A percentile compares a stretch with the other conserved stretches of the same genome.
Conservation (phyloP, 148 eudicot species). For the Euryodendron excelsum region DNA sequence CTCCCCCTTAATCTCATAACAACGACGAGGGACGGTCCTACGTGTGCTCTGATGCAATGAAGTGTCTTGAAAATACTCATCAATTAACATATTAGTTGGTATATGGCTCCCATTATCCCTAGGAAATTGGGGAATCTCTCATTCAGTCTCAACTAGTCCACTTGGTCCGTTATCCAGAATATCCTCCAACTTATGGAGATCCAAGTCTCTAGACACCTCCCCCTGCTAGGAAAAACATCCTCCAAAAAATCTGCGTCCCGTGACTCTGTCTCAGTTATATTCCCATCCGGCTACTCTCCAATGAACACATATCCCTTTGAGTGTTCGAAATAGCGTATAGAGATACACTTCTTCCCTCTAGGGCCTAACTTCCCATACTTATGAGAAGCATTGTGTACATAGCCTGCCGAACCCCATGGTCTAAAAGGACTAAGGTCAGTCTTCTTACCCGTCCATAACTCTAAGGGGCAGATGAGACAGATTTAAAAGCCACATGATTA, state of each 20-base stretch:
- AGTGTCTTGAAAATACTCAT: background rate
- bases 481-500: too few species aligned
- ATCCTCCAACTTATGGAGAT: slow-evolving; percentile 5
- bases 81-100: background rate
- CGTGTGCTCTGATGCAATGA: background rate
- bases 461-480: background rate
- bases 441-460: background rate
- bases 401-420: too few species aligned
- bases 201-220: background rate
- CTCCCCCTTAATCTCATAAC: slow-evolving; percentile 5
- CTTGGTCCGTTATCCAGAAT: too few species aligned
- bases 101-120: background rate
- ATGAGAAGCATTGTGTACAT: too few species aligned
- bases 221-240: background rate
- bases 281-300: background rate
- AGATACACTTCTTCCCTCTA: too few species aligned
- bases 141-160: background rate
- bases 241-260: background rate
- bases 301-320: too few species aligned
- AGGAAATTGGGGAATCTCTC: background rate
- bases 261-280: background rate
- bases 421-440: too few species aligned
- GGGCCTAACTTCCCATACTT: too few species aligned
- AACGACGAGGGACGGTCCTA: background rate
- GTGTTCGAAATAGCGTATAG: too few species aligned